Percentiles rank a stretch among this genome's conserved stretches.
These are phyloP conservation scores for Lichenothelia convexa DNA, from an alignment of 495 filamentous ascomycete genomes.

Conservation along the genomic window DNA sequence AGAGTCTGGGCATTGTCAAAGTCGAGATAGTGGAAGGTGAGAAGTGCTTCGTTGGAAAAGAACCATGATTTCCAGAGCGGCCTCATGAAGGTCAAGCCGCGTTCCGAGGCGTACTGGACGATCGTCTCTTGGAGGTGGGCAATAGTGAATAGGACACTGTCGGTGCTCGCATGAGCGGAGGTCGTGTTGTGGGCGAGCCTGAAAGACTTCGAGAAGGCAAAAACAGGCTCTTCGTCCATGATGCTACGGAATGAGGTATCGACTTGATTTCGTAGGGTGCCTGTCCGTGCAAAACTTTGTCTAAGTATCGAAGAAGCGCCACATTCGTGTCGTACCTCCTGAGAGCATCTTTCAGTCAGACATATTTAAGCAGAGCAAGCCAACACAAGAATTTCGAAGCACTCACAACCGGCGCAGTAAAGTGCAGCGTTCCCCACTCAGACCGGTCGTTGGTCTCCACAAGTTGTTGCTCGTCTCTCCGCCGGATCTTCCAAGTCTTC, in stretches of 20 bases:
- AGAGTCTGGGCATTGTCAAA: constrained; percentile 17
- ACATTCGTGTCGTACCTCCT: constrained; percentile 45
- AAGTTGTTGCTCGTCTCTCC: constrained; percentile 45
- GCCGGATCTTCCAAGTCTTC: constrained; percentile 46
- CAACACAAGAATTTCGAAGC: neutral
- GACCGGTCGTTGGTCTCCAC: constrained; percentile 59
- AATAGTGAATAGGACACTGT: constrained; percentile 62
- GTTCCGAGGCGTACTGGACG: constrained; percentile 66
- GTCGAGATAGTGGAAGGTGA: constrained; percentile 23
- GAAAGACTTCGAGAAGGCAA: constrained; percentile 80
- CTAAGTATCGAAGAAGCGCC: constrained; percentile 53
- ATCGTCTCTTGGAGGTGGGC: constrained; percentile 71
- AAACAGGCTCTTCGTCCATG: constrained; percentile 73
- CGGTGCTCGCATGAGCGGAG: constrained; percentile 6
- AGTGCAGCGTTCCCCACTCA: constrained; percentile 81
- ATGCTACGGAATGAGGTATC: constrained; percentile 50
- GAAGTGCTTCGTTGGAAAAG: constrained; percentile 9
- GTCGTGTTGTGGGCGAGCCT: constrained; percentile 20
- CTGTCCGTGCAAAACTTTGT: constrained; percentile 51
- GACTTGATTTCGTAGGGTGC: constrained; percentile 44
- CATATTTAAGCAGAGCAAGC: neutral
- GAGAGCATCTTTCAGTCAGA: neutral
- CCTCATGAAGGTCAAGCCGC: constrained; percentile 65
- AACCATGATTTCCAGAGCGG: constrained; percentile 62
- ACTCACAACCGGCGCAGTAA: constrained; percentile 45